These are phyloP conservation scores for Closterium sp. DNA, from an alignment of 139 green algal genomes.

Conservation along the genomic window DNA sequence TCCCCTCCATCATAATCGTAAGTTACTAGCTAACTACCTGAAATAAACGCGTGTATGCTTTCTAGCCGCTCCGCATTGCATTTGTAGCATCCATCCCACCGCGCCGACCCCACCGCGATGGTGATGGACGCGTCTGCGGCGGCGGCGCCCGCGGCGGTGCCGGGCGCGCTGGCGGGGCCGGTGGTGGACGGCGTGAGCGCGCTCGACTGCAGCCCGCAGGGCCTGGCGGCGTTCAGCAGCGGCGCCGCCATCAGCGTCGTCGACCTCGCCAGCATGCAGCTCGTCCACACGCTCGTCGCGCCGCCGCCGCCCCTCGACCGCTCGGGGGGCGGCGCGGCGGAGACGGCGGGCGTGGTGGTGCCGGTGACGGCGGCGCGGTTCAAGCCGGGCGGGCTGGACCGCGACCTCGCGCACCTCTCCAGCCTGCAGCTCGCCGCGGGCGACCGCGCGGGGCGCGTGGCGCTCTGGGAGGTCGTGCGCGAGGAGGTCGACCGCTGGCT, in stretches of 20 bases:
- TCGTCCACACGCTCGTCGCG: slow-evolving; percentile 39
- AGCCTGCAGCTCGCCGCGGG: slow-evolving; percentile 33
- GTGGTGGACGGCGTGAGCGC: slow-evolving; percentile 20
- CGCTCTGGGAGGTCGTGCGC: slow-evolving; percentile 36
- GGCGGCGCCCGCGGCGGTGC: not conserved
- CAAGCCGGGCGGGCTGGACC: slow-evolving; percentile 22
- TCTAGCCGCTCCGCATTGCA: not conserved
- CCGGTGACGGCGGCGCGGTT: slow-evolving; percentile 31
- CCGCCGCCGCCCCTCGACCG: not conserved
- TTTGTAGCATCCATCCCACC: not conserved
- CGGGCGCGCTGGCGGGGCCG: slow-evolving; percentile 27
- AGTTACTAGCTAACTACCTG: too few species aligned
- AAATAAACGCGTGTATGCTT: not conserved
- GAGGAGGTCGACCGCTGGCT: slow-evolving; percentile 31
- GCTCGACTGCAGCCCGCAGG: slow-evolving; percentile 32
- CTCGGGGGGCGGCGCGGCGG: not conserved
- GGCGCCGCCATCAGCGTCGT: slow-evolving; percentile 15
- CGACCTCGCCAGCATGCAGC: slow-evolving; percentile 33
- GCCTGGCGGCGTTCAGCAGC: slow-evolving; percentile 29
- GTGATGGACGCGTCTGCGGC: not conserved
- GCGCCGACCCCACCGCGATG: not conserved
- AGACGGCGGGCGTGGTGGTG: not conserved
- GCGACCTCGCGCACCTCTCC: slow-evolving; percentile 16
- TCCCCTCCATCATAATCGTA: too few species aligned
- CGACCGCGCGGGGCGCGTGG: slow-evolving; percentile 20